These are phyloP conservation scores for Wickerhamiella parazyma DNA, from an alignment of 805 yeast genomes.

Conservation along the genomic window DNA sequence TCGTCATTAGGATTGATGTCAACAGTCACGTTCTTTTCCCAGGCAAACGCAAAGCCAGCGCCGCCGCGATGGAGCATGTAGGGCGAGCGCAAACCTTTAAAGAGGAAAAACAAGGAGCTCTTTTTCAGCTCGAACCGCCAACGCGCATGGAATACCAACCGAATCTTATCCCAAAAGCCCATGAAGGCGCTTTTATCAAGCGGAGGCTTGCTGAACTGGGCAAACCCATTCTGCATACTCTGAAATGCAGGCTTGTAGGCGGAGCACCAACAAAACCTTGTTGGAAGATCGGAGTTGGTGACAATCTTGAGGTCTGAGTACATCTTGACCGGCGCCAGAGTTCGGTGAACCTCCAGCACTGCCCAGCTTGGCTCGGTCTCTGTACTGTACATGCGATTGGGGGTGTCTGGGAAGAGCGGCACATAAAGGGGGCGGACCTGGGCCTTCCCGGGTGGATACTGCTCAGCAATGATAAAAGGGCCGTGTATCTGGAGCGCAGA, in stretches of 20 bases:
- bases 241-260: slow-evolving; percentile 76
- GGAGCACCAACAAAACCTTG: slow-evolving; percentile 71
- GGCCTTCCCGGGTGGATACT: slow-evolving; percentile 34
- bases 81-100: slow-evolving; percentile 69
- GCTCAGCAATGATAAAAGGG: slow-evolving; percentile 57
- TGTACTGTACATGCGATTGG: slow-evolving; percentile 20
- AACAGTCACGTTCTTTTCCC: slow-evolving; percentile 49
- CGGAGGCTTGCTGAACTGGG: slow-evolving; percentile 80
- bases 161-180: slow-evolving; percentile 88
- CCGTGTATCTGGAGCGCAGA: slow-evolving; percentile 37
- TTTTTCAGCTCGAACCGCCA: slow-evolving; percentile 39
- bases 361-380: slow-evolving; percentile 31
- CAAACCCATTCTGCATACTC: slow-evolving; percentile 62
- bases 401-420: slow-evolving; percentile 39
- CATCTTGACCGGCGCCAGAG: slow-evolving; percentile 62
- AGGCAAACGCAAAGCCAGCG: slow-evolving; percentile 67
- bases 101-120: slow-evolving; percentile 28
- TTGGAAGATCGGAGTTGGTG: slow-evolving; percentile 42
- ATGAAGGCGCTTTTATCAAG: slow-evolving; percentile 70
- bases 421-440: slow-evolving; percentile 48
- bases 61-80: slow-evolving; percentile 51
- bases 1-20: slow-evolving; percentile 52
- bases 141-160: slow-evolving; percentile 65
- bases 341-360: slow-evolving; percentile 53
- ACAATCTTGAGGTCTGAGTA: slow-evolving; percentile 46